Base-by-base conservation (phyloP, 306 rosid genomes). In the Vigna mungo region DNA sequence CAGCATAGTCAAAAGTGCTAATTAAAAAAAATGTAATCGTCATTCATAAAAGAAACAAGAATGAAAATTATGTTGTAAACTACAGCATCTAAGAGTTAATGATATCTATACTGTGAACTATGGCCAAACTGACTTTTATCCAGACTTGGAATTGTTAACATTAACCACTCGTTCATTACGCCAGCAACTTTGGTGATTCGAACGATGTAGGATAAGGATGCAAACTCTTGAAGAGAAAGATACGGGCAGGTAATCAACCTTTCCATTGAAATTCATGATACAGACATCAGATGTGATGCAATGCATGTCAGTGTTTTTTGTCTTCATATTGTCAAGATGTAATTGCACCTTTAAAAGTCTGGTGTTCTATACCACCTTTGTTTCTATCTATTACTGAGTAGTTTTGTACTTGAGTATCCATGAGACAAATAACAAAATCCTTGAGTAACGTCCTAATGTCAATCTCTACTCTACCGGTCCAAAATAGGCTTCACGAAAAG, bases 1-100 rank as follows among this genome's bases (percentile, higher is more conserved):
- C 84, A 94, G 83, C 41, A 92, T 88, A 18, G 92, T 88, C 88
- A 94, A 78, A 77, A 94, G 91, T 13, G 95, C 98, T 90, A 72
- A 43, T 54, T 66, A 86, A 88, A 48, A 61, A 77, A 34, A 76
- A 43, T 23, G 56, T 68, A 81, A 80, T 36, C 75, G 73, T 84
- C 72, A 81, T 74, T 71, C 56, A 47, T 46, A 36, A 71, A 81
- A 23, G 65, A 76, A 55, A 70, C 66, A 44, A 68, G 46, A 73
- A 25, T 75, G 34, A 4, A 64, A 78, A 21, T 20, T 64, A 41
- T 52, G 25, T 48, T 27, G 30, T 41, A 34, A 46, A 71, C 48
- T 32, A 46, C 54, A 43, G 17, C 32, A 67, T 69, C 54, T 41
- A 70, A 52, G 46, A 55, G 54, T 46, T 34, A 32, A 60, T 51